These are phyloP conservation scores for Hibiscus tridactylites DNA, from an alignment of 345 rosid genomes.

Conservation along the genomic window DNA sequence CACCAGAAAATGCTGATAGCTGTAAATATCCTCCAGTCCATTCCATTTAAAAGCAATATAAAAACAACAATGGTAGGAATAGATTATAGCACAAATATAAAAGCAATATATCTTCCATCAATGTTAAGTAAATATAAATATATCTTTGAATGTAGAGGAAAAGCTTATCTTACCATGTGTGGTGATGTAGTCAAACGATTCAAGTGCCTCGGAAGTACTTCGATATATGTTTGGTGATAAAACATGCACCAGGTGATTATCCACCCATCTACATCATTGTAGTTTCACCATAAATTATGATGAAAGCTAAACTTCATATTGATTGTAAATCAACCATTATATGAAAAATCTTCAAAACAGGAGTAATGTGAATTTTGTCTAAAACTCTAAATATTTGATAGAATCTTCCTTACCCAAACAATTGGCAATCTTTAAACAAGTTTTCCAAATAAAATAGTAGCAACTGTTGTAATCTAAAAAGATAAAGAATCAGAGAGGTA, in stretches of 20 bases:
- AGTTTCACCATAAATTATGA: constrained; percentile 5
- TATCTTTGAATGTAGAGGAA: neutral
- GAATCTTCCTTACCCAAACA: neutral
- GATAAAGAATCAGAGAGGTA: neutral
- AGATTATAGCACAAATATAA: neutral
- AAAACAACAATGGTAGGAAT: neutral
- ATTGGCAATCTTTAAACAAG: neutral
- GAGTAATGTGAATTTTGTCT: neutral
- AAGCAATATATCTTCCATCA: neutral
- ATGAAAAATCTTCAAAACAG: neutral
- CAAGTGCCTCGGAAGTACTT: constrained; percentile 68
- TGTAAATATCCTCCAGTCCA: neutral
- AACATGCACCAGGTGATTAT: constrained; percentile 84
- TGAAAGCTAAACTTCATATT: neutral
- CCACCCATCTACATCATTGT: constrained; percentile 67
- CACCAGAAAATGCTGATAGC: neutral
- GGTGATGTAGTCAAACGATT: constrained; percentile 85
- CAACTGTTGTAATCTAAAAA: neutral
- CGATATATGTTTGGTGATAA: constrained; percentile 90
- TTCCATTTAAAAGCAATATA: neutral
- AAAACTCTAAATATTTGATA: neutral
- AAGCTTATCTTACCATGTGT: constrained; percentile 49
- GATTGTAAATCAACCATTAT: neutral
- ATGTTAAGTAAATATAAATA: neutral
- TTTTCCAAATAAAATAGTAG: neutral